These are phyloP conservation scores for Fistulifera solaris DNA, from an alignment of 108 stramenopile species.

Conservation along the genomic window DNA sequence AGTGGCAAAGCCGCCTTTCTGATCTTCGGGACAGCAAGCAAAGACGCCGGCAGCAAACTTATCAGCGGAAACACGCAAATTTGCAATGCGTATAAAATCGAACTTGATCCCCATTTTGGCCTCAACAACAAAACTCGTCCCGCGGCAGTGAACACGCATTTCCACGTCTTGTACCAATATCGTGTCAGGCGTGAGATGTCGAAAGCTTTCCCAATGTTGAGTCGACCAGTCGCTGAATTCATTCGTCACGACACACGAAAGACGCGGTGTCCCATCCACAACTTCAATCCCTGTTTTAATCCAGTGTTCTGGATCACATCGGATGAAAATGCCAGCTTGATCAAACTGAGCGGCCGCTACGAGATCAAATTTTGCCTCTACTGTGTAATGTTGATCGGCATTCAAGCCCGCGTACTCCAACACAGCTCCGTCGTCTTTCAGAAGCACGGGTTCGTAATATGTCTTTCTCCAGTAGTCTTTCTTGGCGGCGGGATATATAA, in stretches of 20 bases:
- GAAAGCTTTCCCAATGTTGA: constrained; percentile 17
- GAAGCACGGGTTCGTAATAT: constrained; percentile 61
- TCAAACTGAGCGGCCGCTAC: constrained; percentile 31
- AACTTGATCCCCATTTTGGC: constrained; percentile 12
- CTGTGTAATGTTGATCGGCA: constrained; percentile 9
- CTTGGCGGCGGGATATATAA: constrained; percentile 47
- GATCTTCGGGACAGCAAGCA: constrained; percentile 24
- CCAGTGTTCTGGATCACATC: constrained; percentile 25
- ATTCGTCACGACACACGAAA: constrained; percentile 48
- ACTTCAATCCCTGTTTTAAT: constrained; percentile 42
- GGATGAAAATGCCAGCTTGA: constrained; percentile 38
- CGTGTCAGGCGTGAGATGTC: background rate
- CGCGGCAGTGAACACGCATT: constrained; percentile 23
- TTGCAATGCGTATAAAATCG: constrained; percentile 25
- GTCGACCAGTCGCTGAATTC: constrained; percentile 41
- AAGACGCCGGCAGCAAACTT: constrained; percentile 18
- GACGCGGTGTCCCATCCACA: constrained; percentile 24
- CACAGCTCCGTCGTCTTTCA: constrained; percentile 34
- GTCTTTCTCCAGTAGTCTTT: constrained; percentile 54
- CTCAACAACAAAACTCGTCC: constrained; percentile 28
- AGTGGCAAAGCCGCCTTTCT: constrained; percentile 18
- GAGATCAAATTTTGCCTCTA: constrained; percentile 24
- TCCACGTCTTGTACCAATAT: background rate
- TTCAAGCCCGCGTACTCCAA: constrained; percentile 13
- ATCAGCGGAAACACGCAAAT: constrained; percentile 3